Conservation (phyloP, 148 eudicot genomes). For the Diospyros kaki region DNA sequence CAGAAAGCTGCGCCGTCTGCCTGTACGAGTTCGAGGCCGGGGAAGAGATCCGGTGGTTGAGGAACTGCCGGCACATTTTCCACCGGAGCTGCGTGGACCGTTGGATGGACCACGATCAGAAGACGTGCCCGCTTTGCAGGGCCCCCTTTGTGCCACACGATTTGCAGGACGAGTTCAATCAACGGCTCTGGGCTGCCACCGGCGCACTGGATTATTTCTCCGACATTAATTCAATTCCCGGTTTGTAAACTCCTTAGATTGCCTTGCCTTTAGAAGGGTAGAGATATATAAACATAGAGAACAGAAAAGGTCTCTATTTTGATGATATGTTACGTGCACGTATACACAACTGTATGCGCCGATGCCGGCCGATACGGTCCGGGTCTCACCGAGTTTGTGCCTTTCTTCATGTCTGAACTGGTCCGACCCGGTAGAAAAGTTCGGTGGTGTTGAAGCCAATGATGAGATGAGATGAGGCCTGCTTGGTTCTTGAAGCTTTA, state of each 20-base stretch:
- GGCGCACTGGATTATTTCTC: background rate
- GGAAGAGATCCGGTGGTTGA: constrained; percentile 52
- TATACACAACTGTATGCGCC: too few species aligned
- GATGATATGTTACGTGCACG: too few species aligned
- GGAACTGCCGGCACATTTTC: constrained; percentile 47
- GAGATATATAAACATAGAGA: too few species aligned
- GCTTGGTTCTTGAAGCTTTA: too few species aligned
- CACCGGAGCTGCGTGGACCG: constrained; percentile 47
- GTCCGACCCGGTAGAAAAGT: too few species aligned
- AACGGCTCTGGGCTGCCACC: constrained; percentile 20
- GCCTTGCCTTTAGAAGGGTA: too few species aligned
- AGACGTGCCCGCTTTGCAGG: constrained; percentile 54
- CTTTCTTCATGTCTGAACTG: too few species aligned
- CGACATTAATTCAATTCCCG: constrained; percentile 4
- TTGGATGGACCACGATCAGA: constrained; percentile 55
- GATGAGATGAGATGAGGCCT: too few species aligned
- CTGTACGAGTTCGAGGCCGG: constrained; percentile 38
- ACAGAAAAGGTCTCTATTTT: too few species aligned
- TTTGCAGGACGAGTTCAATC: constrained; percentile 10
- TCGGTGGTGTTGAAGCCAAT: too few species aligned
- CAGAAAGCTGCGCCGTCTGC: constrained; percentile 47
- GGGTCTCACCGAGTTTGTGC: too few species aligned
- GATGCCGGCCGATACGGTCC: too few species aligned
- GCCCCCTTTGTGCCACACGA: constrained; percentile 43
- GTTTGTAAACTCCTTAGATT: background rate